phyloP scores from a whole-genome alignment of 495 filamentous ascomycete species.

The Lasiosphaeria ovina region DNA sequence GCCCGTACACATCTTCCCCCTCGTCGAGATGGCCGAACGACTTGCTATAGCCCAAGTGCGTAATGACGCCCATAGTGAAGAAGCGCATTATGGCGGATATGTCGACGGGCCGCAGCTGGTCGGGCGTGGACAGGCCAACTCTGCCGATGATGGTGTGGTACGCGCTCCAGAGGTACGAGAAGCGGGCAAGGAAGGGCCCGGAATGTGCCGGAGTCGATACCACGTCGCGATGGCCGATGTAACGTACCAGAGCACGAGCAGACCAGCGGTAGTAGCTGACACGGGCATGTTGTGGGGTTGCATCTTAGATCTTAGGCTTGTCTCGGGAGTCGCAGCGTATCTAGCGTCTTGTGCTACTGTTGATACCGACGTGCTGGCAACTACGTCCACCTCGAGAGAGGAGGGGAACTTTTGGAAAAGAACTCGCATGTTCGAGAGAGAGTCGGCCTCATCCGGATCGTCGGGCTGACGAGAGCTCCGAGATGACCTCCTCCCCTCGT shows the following conservation, averaged over 20 bases:
- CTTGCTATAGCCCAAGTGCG: slow-evolving; percentile 50
- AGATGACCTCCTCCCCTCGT: too few species aligned
- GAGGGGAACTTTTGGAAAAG: too few species aligned
- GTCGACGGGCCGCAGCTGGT: slow-evolving; percentile 24
- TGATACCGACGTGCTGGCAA: too few species aligned
- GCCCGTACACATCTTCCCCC: slow-evolving; percentile 50
- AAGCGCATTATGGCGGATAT: slow-evolving; percentile 43
- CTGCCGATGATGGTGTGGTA: not conserved
- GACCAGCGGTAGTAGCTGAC: too few species aligned
- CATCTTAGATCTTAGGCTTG: too few species aligned
- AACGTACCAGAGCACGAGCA: not conserved
- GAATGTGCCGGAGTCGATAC: slow-evolving; percentile 42
- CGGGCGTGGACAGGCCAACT: not conserved
- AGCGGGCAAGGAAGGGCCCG: slow-evolving; percentile 55
- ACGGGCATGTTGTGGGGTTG: too few species aligned
- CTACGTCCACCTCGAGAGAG: too few species aligned
- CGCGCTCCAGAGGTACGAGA: slow-evolving; percentile 52
- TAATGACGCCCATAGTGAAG: slow-evolving; percentile 53
- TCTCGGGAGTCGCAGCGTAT: too few species aligned
- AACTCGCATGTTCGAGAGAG: too few species aligned
- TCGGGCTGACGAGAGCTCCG: too few species aligned
- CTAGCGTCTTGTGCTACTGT: too few species aligned
- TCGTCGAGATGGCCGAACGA: slow-evolving; percentile 44
- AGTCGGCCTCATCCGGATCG: too few species aligned
- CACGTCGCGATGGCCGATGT: not conserved